Percentiles rank a stretch among this genome's conserved stretches.
Conservation (phyloP, 441 rosid genomes). For the Populus hybrid region DNA sequence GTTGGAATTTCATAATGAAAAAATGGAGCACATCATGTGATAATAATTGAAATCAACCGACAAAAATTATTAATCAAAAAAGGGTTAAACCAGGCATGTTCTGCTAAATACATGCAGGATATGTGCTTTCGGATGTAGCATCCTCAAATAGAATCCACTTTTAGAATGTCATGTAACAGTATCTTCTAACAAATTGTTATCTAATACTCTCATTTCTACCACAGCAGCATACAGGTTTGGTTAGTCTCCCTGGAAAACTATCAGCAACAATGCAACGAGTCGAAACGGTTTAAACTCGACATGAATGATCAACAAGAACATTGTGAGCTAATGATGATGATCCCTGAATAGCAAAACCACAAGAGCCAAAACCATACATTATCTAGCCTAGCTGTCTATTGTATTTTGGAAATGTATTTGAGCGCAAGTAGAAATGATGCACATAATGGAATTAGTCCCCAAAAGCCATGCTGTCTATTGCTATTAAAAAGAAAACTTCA, state of each 20-base stretch:
- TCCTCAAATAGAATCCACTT: background rate
- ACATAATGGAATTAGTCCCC: background rate
- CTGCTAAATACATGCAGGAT: background rate
- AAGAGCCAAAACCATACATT: no score
- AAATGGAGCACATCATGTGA: conserved; percentile 25
- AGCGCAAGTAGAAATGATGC: background rate
- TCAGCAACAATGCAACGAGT: background rate
- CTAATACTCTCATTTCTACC: background rate
- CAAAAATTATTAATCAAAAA: background rate
- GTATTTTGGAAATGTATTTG: background rate
- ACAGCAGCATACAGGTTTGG: background rate
- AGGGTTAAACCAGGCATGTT: background rate
- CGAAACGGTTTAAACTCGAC: background rate
- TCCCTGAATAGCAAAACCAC: no score
- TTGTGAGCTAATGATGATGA: no score
- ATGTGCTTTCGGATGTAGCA: background rate
- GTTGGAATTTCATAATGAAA: background rate
- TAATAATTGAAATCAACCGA: background rate
- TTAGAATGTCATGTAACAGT: background rate
- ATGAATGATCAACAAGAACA: no score
- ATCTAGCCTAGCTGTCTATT: background rate
- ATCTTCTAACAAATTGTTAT: background rate
- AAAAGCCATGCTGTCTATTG: background rate
- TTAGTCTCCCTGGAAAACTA: background rate
- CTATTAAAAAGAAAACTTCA: conserved; percentile 10